Percentiles rank a stretch among this genome's conserved stretches.
These are phyloP conservation scores for Hygrophorus pudorinus DNA, from an alignment of 768 basidiomycete genomes.

Conservation along the genomic window DNA sequence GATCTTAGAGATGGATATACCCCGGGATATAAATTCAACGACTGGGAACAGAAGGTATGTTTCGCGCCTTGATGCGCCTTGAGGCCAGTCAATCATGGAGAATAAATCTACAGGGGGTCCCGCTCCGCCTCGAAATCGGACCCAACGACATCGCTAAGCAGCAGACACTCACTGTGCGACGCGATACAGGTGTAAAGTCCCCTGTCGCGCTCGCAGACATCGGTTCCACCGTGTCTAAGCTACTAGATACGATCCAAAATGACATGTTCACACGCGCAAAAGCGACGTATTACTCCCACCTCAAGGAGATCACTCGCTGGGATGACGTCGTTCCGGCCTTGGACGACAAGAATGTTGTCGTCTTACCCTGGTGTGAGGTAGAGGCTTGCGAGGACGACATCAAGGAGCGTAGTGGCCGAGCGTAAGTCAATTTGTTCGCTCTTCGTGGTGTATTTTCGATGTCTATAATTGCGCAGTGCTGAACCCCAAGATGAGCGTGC, in stretches of 20 bases:
- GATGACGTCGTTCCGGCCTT: constrained; percentile 87
- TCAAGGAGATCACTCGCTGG: constrained; percentile 78
- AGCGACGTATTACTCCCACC: constrained; percentile 54
- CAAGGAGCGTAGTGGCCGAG: constrained; percentile 83
- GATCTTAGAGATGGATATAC: constrained; percentile 95
- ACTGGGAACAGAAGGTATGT: constrained; percentile 94
- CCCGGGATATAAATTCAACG: constrained; percentile 98
- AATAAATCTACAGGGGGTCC: constrained; percentile 64
- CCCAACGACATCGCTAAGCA: constrained; percentile 81
- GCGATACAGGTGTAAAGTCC: constrained; percentile 44
- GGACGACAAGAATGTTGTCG: constrained; percentile 79
- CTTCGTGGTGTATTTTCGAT: constrained; percentile 6
- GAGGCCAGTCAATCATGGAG: background rate
- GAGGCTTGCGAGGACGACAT: constrained; percentile 95
- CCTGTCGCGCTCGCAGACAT: constrained; percentile 35
- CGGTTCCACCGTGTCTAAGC: constrained; percentile 37
- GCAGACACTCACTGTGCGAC: constrained; percentile 77
- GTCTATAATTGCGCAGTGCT: constrained; percentile 34
- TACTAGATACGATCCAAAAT: constrained; percentile 79
- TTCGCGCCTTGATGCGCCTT: background rate
- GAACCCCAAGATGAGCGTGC: constrained; percentile 91
- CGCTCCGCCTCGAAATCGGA: constrained; percentile 93
- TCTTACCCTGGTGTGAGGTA: constrained; percentile 93
- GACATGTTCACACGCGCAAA: constrained; percentile 84
- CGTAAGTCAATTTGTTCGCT: constrained; percentile 39